phyloP scores from a whole-genome alignment of 139 green algal genomes.

The Tetraselmis chui region DNA sequence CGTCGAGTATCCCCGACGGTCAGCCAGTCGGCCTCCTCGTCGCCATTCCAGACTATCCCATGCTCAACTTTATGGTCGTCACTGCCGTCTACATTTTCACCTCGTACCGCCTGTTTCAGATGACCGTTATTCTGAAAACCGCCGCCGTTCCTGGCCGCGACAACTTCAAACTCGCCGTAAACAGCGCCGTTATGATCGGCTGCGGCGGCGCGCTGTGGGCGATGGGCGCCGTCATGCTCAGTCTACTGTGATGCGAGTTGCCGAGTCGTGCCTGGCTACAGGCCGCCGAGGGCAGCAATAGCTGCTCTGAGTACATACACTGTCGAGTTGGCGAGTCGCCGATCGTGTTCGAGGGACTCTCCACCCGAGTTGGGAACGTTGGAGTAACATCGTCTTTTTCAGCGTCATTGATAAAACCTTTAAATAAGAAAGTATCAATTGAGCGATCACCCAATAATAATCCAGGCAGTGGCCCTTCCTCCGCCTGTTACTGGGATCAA shows the following conservation, averaged over 20 bases:
- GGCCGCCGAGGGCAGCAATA: too few relatives aligned
- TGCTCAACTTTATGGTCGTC: constrained; percentile 84
- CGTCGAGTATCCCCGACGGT: constrained; percentile 60
- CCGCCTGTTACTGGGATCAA: too few relatives aligned
- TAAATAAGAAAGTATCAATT: too few relatives aligned
- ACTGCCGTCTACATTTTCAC: constrained; percentile 73
- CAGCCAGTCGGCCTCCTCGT: constrained; percentile 82
- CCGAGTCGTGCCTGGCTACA: too few relatives aligned
- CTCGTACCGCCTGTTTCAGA: constrained; percentile 74
- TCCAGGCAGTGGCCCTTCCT: too few relatives aligned
- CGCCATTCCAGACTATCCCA: constrained; percentile 56
- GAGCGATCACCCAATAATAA: too few relatives aligned
- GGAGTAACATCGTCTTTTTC: too few relatives aligned
- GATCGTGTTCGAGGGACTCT: too few relatives aligned
- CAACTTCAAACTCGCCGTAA: constrained; percentile 62
- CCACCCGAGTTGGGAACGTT: too few relatives aligned
- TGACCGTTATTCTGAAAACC: constrained; percentile 78
- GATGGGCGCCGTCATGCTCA: background rate
- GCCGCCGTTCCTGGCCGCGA: constrained; percentile 70
- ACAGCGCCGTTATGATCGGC: constrained; percentile 49
- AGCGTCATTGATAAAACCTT: too few relatives aligned
- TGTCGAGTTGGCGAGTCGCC: too few relatives aligned
- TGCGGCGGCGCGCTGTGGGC: background rate
- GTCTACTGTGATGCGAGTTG: background rate
- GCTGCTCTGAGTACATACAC: too few relatives aligned